Base-by-base conservation (phyloP, 805 yeast genomes). In the Cyberlindnera japonica region DNA sequence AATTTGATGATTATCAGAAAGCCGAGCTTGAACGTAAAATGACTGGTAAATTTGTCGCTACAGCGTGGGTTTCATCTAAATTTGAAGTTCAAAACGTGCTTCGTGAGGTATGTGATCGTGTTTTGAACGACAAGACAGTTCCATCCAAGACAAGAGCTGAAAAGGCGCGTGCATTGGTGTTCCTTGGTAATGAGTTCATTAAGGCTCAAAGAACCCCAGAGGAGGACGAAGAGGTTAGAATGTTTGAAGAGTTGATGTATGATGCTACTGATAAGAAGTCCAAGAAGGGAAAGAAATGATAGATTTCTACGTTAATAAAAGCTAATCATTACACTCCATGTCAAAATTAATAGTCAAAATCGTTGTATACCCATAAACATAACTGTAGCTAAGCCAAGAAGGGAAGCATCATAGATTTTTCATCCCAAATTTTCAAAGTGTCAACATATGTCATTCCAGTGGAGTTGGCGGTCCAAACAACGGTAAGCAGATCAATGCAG, bases 1-100 rank as follows among this genome's bases (percentile, higher is more conserved):
- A 67, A 32, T 61, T 71, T 65, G 76, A 69, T 32, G 76, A 78
- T 6, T 83, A 75, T 40, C 74, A 76, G 53, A 75, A 77, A 47
- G 88, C 81, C 2, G 93, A 88, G 57, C 76, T 84, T 65, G 96
- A 91, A 56, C 75, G 88, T 37, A 67, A 77, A 41, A 74, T 91
- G 47, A 80, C 88, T 40, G 98, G 99, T 18, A 93, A 91, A 61
- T 76, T 93, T 17, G 71, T 93, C 37, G 91, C 93, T 7, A 89
- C 96, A 1, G 95, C 95, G 15, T 93, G 99, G 99, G 85, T 86
- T 17, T 86, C 95, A 28, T 87, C 96, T 16, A 81, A 84, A 51
- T 82, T 79, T 63, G 99, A 93, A 65, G 80, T 90, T 39, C 81
- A 82, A 44, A 72, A 83, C 21, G 81, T 85, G n/a, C 58, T 85